Percentiles rank a stretch among this genome's conserved stretches.
Evolutionary conservation across 2,329 filamentous ascomycete genomes (phyloP).

Genomic region (Phyllosticta citrichinensis): DNA sequence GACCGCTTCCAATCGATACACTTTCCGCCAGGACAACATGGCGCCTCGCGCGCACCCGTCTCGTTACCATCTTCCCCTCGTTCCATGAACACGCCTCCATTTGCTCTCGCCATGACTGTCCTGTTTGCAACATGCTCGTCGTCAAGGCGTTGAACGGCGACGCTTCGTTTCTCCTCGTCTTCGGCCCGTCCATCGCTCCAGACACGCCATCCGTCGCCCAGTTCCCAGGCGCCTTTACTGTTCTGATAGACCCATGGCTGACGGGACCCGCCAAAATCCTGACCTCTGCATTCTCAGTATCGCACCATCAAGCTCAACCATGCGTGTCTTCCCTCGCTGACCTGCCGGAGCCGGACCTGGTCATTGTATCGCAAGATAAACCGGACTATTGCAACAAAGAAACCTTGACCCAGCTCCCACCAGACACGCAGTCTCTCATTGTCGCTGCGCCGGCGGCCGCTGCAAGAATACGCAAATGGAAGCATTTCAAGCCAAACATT

Average conservation of each 20-base stretch:
- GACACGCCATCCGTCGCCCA: conserved; percentile 24
- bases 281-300: conserved; percentile 51
- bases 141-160: conserved; percentile 56
- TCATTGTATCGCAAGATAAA: conserved; percentile 52
- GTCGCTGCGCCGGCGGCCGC: conserved; percentile 56
- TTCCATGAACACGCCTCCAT: not conserved
- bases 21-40: not conserved
- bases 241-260: conserved; percentile 66
- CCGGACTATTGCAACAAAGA: conserved; percentile 62
- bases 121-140: conserved; percentile 48
- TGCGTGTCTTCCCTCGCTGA: conserved; percentile 49
- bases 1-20: not conserved
- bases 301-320: conserved; percentile 44
- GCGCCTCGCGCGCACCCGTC: not conserved
- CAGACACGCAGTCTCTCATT: conserved; percentile 48
- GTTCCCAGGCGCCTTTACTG: conserved; percentile 47
- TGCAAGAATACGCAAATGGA: conserved; percentile 56
- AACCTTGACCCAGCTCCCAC: conserved; percentile 55
- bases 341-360: conserved; percentile 43
- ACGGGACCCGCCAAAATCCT: conserved; percentile 50
- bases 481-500: conserved; percentile 50
- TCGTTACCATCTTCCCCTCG: not conserved
- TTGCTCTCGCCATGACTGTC: not conserved
- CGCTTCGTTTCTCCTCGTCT: conserved; percentile 55
- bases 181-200: conserved; percentile 44